Evolutionary conservation across 2,329 filamentous ascomycete species (phyloP), one percentile per base, ranked within the genome.

Genomic region (Aspergillus neotritici): DNA sequence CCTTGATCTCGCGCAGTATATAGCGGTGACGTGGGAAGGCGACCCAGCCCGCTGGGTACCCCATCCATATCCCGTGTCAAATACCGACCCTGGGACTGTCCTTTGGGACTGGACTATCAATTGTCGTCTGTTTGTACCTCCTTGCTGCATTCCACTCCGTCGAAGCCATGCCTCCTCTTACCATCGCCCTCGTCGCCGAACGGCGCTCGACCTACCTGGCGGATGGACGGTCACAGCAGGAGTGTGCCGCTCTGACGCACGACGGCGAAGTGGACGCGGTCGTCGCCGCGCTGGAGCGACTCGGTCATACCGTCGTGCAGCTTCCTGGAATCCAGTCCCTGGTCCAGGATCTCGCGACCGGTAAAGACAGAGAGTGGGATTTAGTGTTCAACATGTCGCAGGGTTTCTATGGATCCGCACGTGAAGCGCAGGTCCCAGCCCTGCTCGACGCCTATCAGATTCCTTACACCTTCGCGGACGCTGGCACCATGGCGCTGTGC

Each of bases 361-460:
- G 45, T 3, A 41, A 47, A 12, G 31, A 53, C 11, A 43, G 34
- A 16, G 15, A 43, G 14, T 60, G 54, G 55, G 54, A 57, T 42
- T 34, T 60, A 31, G 54, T 49, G 12, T 53, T 58, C 33, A 56
- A 53, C 33, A 48, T 53, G 31, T 32, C 51, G 2, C 47, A 55
- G 35, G 54, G 54, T 3, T 15, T 58, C 16, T 21, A 55, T 37
- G 51, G 50, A n/a, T 29, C 44, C 33, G 46, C 47, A 13, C 48
- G 51, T 35, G 49, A 57, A 40, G 40, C 49, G 2, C 53, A 58
- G 34, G 48, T 58, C 10, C 53, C 52, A 5, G 52, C 47, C 15
- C 41, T 58, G 4, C 38, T 57, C 14, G 55, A 58, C 17, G 53
- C 54, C 4, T 60, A 56, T 45, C 37, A 44, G 15, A 50, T 58